Evolutionary conservation across 305 asterid genomes (phyloP).

Genomic region (Solanum aculeatissimum): DNA sequence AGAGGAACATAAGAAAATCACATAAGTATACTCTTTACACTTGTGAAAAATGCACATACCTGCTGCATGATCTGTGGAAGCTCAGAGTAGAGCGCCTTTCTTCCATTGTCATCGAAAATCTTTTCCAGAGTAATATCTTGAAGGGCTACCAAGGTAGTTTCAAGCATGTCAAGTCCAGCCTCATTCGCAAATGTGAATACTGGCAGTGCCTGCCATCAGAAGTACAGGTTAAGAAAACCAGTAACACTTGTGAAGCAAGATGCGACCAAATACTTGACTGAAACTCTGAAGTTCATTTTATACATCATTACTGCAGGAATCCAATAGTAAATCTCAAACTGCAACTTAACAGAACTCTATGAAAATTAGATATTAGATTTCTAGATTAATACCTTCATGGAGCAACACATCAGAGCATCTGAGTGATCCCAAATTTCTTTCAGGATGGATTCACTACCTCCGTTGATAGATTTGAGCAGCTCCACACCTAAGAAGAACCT

Average conservation of each 20-base stretch:
- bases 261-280: background rate
- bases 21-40: background rate
- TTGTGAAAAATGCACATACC: slow-evolving; percentile 19
- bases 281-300: background rate
- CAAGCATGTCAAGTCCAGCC: slow-evolving; percentile 97
- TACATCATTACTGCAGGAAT: background rate
- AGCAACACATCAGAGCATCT: slow-evolving; percentile 86
- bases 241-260: background rate
- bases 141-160: slow-evolving; percentile 79
- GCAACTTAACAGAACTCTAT: background rate
- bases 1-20: background rate
- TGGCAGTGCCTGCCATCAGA: slow-evolving; percentile 58
- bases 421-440: slow-evolving; percentile 88
- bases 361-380: background rate
- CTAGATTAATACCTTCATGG: slow-evolving; percentile 49
- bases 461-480: slow-evolving; percentile 53
- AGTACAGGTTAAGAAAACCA: background rate
- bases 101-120: slow-evolving; percentile 67
- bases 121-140: slow-evolving; percentile 86
- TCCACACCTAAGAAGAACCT: slow-evolving; percentile 82
- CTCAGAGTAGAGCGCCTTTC: slow-evolving; percentile 63
- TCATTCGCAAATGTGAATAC: slow-evolving; percentile 88
- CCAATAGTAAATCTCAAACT: background rate
- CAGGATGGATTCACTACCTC: slow-evolving; percentile 58
- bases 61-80: slow-evolving; percentile 91